Conservation (phyloP, 2,329 filamentous ascomycete species). For the Xylogone sp. region DNA sequence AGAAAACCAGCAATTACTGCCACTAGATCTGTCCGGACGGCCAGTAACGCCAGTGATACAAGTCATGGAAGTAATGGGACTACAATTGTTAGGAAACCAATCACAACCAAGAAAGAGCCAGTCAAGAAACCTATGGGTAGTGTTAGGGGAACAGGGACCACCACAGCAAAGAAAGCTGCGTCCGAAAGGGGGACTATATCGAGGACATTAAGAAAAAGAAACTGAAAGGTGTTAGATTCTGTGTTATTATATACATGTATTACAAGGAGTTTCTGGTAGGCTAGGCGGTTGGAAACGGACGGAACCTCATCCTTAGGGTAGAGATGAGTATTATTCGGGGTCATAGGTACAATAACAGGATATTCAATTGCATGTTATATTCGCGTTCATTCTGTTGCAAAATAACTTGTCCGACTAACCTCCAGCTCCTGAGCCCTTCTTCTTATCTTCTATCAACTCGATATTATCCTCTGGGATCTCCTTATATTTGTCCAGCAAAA, state of each 20-base stretch:
- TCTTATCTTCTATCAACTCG: constrained; percentile 92
- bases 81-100: constrained; percentile 58
- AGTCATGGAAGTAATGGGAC: constrained; percentile 59
- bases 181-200: constrained; percentile 35
- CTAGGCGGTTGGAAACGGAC: background rate
- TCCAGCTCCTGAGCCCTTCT: constrained; percentile 53
- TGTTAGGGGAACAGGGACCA: constrained; percentile 47
- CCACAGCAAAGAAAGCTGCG: constrained; percentile 46
- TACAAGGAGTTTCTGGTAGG: background rate
- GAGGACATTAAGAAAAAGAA: constrained; percentile 28
- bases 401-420: background rate
- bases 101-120: constrained; percentile 33
- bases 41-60: constrained; percentile 58
- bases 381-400: background rate
- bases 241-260: constrained; percentile 6
- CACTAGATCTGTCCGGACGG: constrained; percentile 44
- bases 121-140: constrained; percentile 51
- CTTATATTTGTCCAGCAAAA: constrained; percentile 82
- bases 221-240: constrained; percentile 12
- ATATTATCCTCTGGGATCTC: constrained; percentile 93
- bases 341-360: background rate
- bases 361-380: background rate
- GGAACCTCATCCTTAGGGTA: background rate
- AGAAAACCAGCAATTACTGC: constrained; percentile 29
- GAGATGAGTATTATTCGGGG: background rate